Conservation (phyloP, 2,329 filamentous ascomycete genomes). For the Xenosphaeropsis pyriputrescens region DNA sequence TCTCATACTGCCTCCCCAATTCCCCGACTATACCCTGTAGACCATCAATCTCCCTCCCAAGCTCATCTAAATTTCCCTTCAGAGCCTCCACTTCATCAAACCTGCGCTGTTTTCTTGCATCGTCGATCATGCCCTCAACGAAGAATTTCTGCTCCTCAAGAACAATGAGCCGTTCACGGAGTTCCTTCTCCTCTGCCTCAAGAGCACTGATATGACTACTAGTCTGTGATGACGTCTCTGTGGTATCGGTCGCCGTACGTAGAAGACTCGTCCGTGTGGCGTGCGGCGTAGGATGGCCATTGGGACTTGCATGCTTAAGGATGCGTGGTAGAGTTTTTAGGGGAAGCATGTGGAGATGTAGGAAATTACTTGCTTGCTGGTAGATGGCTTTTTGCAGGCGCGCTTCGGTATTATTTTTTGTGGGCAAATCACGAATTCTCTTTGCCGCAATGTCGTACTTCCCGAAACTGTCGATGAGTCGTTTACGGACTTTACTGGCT, state of each 20-base stretch:
- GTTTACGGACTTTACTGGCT: constrained; percentile 55
- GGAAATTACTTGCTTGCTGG: constrained; percentile 52
- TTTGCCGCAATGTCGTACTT: constrained; percentile 57
- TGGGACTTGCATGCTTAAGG: constrained; percentile 44
- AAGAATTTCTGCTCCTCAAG: constrained; percentile 62
- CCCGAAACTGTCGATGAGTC: constrained; percentile 56
- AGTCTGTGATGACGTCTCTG: constrained; percentile 34
- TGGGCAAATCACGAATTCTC: constrained; percentile 52
- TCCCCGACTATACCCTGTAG: constrained; percentile 41
- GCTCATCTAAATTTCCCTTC: constrained; percentile 47
- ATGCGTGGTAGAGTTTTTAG: constrained; percentile 44
- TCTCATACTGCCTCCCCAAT: constrained; percentile 20
- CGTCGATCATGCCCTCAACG: constrained; percentile 54
- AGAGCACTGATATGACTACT: constrained; percentile 45
- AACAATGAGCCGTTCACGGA: constrained; percentile 52
- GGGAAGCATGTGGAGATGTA: constrained; percentile 64
- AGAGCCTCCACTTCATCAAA: constrained; percentile 57
- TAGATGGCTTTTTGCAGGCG: constrained; percentile 55
- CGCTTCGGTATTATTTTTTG: constrained; percentile 45
- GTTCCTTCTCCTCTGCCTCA: constrained; percentile 54
- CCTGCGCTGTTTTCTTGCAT: constrained; percentile 49
- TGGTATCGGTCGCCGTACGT: constrained; percentile 41
- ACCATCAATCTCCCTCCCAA: constrained; percentile 50
- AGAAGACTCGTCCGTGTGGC: constrained; percentile 28
- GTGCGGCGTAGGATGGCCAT: constrained; percentile 16